Evolutionary conservation across 495 filamentous ascomycete species (phyloP).

Genomic region (Jackrogersella minutella): DNA sequence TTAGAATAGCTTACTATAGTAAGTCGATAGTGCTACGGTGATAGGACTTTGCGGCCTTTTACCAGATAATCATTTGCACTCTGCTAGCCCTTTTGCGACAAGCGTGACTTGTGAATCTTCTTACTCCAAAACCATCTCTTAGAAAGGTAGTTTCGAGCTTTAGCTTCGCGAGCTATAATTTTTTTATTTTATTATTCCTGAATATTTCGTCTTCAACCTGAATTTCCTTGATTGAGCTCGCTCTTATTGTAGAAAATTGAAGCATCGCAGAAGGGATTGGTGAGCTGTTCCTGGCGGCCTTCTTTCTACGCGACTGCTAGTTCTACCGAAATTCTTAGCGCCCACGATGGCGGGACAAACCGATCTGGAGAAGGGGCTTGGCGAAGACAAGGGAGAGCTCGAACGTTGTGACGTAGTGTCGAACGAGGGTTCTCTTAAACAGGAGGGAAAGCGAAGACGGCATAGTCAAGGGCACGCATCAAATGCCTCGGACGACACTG

Average conservation of each 20-base stretch:
- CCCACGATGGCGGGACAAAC: conserved; percentile 6
- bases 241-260: neutral
- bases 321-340: neutral
- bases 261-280: neutral
- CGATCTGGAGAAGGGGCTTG: conserved; percentile 11
- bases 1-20: neutral
- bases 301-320: neutral
- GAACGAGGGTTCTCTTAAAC: conserved; percentile 18
- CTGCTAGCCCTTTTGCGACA: neutral
- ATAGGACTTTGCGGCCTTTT: neutral
- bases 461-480: conserved; percentile 33
- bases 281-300: neutral
- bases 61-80: neutral
- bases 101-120: neutral
- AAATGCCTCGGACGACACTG: conserved; percentile 40
- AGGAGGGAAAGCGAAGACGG: conserved; percentile 30
- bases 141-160: neutral
- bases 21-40: conserved; percentile 1
- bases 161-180: neutral
- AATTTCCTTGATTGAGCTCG: neutral
- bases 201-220: neutral
- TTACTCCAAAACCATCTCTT: neutral
- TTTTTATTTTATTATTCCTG: neutral
- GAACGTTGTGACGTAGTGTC: conserved; percentile 1
- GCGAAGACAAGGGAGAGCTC: conserved; percentile 9